Percentiles rank a stretch among this genome's conserved stretches.
These are phyloP conservation scores for Aspergillus asperescens DNA, from an alignment of 495 filamentous ascomycete species.

Conservation along the genomic window DNA sequence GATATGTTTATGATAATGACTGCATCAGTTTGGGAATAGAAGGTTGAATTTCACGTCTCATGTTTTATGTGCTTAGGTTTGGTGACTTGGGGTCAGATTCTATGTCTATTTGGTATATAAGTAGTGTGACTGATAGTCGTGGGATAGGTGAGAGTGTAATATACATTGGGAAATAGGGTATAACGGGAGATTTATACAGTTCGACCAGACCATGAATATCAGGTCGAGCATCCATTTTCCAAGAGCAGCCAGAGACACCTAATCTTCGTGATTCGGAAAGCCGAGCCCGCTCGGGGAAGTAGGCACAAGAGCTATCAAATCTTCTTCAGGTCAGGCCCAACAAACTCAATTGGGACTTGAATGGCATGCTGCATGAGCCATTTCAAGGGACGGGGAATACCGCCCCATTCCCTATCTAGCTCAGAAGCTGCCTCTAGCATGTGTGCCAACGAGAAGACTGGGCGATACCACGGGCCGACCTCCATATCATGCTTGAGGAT, in stretches of 20 bases:
- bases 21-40: slow-evolving; percentile 3
- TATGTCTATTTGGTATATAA: background rate
- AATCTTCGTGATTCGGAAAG: background rate
- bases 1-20: background rate
- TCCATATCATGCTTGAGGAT: slow-evolving; percentile 30
- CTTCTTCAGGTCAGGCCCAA: background rate
- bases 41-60: background rate
- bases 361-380: slow-evolving; percentile 36
- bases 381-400: slow-evolving; percentile 19
- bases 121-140: background rate
- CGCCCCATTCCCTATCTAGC: slow-evolving; percentile 31
- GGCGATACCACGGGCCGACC: slow-evolving; percentile 17
- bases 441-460: slow-evolving; percentile 18
- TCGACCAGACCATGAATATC: background rate
- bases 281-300: background rate
- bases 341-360: slow-evolving; percentile 13
- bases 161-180: slow-evolving; percentile 1
- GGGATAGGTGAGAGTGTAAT: background rate
- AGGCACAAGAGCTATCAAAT: no score
- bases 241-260: background rate
- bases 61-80: background rate
- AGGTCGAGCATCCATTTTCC: background rate
- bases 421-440: slow-evolving; percentile 32
- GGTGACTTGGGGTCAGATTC: background rate
- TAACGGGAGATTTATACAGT: background rate